phyloP scores from a whole-genome alignment of 371 early-diverging fungal genomes.

The Batrachochytrium dendrobatidis region DNA sequence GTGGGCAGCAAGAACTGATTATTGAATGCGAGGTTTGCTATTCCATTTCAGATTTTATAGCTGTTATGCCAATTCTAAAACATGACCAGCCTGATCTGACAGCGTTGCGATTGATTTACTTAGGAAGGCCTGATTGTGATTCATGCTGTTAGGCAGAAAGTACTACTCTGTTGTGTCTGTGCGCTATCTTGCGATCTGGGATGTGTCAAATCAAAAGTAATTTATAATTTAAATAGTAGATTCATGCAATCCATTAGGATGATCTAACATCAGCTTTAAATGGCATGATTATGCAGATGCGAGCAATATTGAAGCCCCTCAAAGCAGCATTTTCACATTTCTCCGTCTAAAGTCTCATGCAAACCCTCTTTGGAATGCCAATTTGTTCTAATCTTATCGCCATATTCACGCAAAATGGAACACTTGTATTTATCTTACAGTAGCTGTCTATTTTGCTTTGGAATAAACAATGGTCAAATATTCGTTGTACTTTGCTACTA shows the following conservation, averaged over 20 bases:
- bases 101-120: background rate
- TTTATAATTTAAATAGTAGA: background rate
- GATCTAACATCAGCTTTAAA: background rate
- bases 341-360: too few species aligned
- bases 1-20: constrained; percentile 48
- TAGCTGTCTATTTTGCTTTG: too few species aligned
- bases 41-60: background rate
- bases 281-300: background rate
- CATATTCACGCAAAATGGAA: too few species aligned
- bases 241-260: background rate
- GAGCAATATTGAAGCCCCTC: background rate
- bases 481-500: too few species aligned
- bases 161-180: constrained; percentile 67
- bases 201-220: constrained; percentile 62
- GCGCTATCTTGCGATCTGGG: constrained; percentile 55
- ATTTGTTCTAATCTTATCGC: too few species aligned
- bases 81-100: background rate
- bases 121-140: constrained; percentile 58
- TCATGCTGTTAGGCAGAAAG: constrained; percentile 49
- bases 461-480: too few species aligned
- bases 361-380: too few species aligned
- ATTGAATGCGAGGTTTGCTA: constrained; percentile 58
- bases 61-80: background rate
- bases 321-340: background rate
- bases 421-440: too few species aligned